Percentiles rank a stretch among this genome's conserved stretches.
phyloP scores from a whole-genome alignment of 352 stramenopile species.

The Phytophthora brassicae region DNA sequence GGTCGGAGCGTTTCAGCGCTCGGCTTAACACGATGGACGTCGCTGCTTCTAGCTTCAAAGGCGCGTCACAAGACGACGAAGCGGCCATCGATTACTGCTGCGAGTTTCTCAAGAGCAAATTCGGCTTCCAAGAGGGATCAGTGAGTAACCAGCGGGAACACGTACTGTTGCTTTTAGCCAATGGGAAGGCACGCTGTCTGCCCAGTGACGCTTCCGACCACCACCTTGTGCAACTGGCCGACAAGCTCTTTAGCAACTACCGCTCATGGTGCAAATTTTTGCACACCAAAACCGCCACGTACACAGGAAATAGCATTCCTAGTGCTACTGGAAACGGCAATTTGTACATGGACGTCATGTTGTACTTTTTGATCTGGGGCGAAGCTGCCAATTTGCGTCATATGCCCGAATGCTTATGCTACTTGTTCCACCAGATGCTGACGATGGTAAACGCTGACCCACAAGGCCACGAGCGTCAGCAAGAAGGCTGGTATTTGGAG shows the following conservation, averaged over 20 bases:
- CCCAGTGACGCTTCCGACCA: slow-evolving; percentile 50
- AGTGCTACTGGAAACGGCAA: slow-evolving; percentile 16
- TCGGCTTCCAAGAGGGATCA: slow-evolving; percentile 83
- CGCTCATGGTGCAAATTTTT: slow-evolving; percentile 77
- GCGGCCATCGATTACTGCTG: slow-evolving; percentile 82
- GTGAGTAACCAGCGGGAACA: slow-evolving; percentile 86
- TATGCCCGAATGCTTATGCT: slow-evolving; percentile 97
- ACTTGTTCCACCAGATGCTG: slow-evolving; percentile 94
- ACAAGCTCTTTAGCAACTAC: slow-evolving; percentile 81
- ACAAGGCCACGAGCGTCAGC: slow-evolving; percentile 39
- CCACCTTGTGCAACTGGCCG: slow-evolving; percentile 62
- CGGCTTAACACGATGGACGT: slow-evolving; percentile 65
- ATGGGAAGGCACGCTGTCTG: slow-evolving; percentile 62
- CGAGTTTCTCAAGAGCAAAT: slow-evolving; percentile 78
- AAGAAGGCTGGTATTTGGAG: slow-evolving; percentile 60
- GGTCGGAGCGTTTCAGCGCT: slow-evolving; percentile 57
- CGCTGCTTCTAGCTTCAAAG: slow-evolving; percentile 37
- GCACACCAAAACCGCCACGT: slow-evolving; percentile 76
- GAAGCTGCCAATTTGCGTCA: slow-evolving; percentile 96
- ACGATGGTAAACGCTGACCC: slow-evolving; percentile 51
- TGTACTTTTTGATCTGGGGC: slow-evolving; percentile 97
- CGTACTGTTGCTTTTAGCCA: slow-evolving; percentile 77
- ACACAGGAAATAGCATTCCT: slow-evolving; percentile 23
- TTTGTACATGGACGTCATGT: slow-evolving; percentile 91
- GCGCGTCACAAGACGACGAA: slow-evolving; percentile 78